Percentiles rank a stretch among this genome's conserved stretches.
These are phyloP conservation scores for Bondarzewia mesenterica DNA, from an alignment of 1,284 basidiomycete genomes.

Conservation along the genomic window DNA sequence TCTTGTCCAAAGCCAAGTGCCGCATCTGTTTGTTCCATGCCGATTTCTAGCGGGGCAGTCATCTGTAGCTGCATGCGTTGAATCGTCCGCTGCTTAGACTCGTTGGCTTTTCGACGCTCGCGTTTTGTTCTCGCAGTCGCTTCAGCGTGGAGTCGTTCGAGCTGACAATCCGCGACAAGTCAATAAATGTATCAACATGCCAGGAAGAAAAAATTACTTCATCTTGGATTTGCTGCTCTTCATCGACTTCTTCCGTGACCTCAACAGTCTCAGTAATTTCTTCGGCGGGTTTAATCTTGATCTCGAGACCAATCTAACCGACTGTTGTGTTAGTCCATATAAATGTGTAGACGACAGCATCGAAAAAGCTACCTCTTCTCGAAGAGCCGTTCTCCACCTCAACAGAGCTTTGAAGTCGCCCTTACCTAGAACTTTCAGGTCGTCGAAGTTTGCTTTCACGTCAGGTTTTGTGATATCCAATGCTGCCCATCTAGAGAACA, in stretches of 20 bases:
- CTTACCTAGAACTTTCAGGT: constrained; percentile 96
- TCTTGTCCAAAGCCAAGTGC: constrained; percentile 65
- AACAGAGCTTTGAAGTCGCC: constrained; percentile 93
- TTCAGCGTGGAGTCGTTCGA: constrained; percentile 81
- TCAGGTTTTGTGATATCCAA: constrained; percentile 73
- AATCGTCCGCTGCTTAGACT: constrained; percentile 81
- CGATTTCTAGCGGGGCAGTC: constrained; percentile 94
- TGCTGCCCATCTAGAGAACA: constrained; percentile 54
- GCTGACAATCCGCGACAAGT: constrained; percentile 33
- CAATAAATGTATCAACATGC: background rate
- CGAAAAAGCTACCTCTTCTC: constrained; percentile 61
- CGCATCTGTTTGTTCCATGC: constrained; percentile 78
- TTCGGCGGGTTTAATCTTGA: constrained; percentile 62
- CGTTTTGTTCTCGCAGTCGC: constrained; percentile 69
- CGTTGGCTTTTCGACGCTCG: constrained; percentile 83
- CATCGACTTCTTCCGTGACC: constrained; percentile 70
- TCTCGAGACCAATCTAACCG: constrained; percentile 69
- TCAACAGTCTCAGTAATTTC: constrained; percentile 75
- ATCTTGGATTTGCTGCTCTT: constrained; percentile 81
- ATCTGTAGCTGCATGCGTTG: constrained; percentile 97
- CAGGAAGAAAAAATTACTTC: constrained; percentile 48
- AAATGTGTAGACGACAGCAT: background rate
- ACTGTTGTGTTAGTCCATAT: too few species aligned
- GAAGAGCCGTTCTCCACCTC: constrained; percentile 83
- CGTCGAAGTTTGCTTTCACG: constrained; percentile 76